These are phyloP conservation scores for Abortiporus biennis DNA, from an alignment of 1,284 basidiomycete species.

Conservation along the genomic window DNA sequence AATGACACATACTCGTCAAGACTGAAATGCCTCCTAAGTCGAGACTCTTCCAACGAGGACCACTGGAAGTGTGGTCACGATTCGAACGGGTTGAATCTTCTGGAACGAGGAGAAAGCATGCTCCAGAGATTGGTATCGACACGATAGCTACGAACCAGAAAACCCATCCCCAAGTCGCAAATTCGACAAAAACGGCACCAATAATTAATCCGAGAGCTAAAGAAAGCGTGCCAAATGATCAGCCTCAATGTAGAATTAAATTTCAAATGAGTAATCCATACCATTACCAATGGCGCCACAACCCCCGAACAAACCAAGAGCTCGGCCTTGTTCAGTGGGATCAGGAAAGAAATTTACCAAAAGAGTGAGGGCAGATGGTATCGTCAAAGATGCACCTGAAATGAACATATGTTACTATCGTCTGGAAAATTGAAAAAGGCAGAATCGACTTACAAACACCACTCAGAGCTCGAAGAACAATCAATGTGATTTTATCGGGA, in stretches of 20 bases:
- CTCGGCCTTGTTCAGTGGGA: slow-evolving; percentile 36
- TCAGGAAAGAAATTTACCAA: slow-evolving; percentile 41
- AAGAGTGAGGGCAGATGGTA: slow-evolving; percentile 41
- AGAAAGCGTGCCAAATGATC: no score
- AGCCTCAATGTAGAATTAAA: no score
- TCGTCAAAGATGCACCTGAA: slow-evolving; percentile 35
- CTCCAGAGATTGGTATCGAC: slow-evolving; percentile 27
- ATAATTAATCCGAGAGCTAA: slow-evolving; percentile 36
- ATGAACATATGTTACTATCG: neutral
- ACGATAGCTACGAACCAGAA: slow-evolving; percentile 39
- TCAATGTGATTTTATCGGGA: slow-evolving; percentile 32
- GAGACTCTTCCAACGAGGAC: slow-evolving; percentile 25
- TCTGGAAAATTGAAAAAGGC: neutral
- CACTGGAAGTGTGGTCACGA: slow-evolving; percentile 12
- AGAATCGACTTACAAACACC: slow-evolving; percentile 28
- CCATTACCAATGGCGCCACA: slow-evolving; percentile 39
- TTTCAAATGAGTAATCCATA: slow-evolving; percentile 16
- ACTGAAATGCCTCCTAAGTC: slow-evolving; percentile 35
- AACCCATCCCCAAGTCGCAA: slow-evolving; percentile 37
- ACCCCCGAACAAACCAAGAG: slow-evolving; percentile 38
- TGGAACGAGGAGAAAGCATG: slow-evolving; percentile 31
- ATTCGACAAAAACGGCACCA: slow-evolving; percentile 36
- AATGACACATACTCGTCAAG: slow-evolving; percentile 28
- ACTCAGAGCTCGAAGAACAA: slow-evolving; percentile 35
- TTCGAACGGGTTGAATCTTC: slow-evolving; percentile 15